These are phyloP conservation scores for Zopfia rhizophila DNA, from an alignment of 2,329 filamentous ascomycete species.

Conservation along the genomic window DNA sequence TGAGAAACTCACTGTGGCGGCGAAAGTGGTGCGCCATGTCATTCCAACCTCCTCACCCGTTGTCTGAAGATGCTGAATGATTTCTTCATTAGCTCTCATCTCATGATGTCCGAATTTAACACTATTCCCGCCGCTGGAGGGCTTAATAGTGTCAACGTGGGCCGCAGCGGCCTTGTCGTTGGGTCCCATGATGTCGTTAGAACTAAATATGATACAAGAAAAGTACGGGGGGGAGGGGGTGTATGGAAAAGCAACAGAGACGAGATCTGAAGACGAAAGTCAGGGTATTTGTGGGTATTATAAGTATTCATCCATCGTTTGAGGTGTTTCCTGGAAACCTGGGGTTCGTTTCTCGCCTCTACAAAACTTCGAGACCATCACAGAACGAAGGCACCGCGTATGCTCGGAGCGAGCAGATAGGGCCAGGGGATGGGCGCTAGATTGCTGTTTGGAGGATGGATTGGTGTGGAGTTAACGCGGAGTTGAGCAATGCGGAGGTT, in stretches of 20 bases:
- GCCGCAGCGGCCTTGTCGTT: slow-evolving; percentile 23
- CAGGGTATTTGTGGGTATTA: background rate
- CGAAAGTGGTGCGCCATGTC: slow-evolving; percentile 39
- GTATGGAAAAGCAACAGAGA: background rate
- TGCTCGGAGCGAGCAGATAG: slow-evolving; percentile 18
- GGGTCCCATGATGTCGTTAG: slow-evolving; percentile 13
- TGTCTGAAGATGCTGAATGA: slow-evolving; percentile 38
- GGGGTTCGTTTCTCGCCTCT: slow-evolving; percentile 13
- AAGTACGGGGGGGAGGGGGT: background rate
- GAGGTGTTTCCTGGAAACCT: slow-evolving; percentile 2
- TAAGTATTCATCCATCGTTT: slow-evolving; percentile 9
- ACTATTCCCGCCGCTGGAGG: slow-evolving; percentile 18
- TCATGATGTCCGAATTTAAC: slow-evolving; percentile 13
- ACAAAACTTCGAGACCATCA: slow-evolving; percentile 7
- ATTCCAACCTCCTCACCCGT: slow-evolving; percentile 45
- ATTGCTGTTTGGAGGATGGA: slow-evolving; percentile 18
- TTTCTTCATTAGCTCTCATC: slow-evolving; percentile 38
- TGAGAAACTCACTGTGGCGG: slow-evolving; percentile 26
- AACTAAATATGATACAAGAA: background rate
- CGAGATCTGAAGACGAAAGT: slow-evolving; percentile 1
- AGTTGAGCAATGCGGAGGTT: slow-evolving; percentile 10
- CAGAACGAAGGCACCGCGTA: slow-evolving; percentile 19
- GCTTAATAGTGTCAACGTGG: slow-evolving; percentile 34
- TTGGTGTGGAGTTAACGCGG: slow-evolving; percentile 16
- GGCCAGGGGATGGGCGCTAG: slow-evolving; percentile 7